Percentiles rank a stretch among this genome's conserved stretches.
Evolutionary conservation across 2,329 filamentous ascomycete genomes (phyloP).

Genomic region (Ascochyta clinopodiicola): DNA sequence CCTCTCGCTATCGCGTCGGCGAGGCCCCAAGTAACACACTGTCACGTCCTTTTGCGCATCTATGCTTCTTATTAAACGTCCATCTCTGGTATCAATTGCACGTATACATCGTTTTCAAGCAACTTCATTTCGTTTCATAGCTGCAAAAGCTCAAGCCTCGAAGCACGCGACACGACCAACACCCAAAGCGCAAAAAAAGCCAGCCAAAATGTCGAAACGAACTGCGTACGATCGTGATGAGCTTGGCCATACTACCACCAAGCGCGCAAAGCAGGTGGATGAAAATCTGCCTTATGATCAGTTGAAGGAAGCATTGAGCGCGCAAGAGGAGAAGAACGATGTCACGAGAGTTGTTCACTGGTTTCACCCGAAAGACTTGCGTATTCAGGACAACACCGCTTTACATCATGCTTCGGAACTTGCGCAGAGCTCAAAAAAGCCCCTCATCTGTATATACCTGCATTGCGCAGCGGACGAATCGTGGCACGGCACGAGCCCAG

Average conservation of each 20-base stretch:
- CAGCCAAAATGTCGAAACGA: slow-evolving; percentile 37
- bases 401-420: slow-evolving; percentile 55
- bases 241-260: slow-evolving; percentile 54
- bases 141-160: slow-evolving; percentile 4
- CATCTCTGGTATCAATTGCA: neutral
- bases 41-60: neutral
- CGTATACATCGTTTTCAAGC: neutral
- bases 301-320: slow-evolving; percentile 49
- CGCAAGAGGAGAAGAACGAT: slow-evolving; percentile 48
- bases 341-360: slow-evolving; percentile 56
- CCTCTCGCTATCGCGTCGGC: slow-evolving; percentile 8
- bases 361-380: slow-evolving; percentile 60
- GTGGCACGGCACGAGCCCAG: slow-evolving; percentile 59
- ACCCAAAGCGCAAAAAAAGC: slow-evolving; percentile 14
- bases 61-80: slow-evolving; percentile 22
- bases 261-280: slow-evolving; percentile 59
- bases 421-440: slow-evolving; percentile 52
- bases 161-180: slow-evolving; percentile 23
- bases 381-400: slow-evolving; percentile 58
- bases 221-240: slow-evolving; percentile 41
- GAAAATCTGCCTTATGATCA: slow-evolving; percentile 53
- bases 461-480: slow-evolving; percentile 56
- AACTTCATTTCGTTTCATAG: neutral
- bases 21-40: neutral
- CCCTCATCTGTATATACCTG: slow-evolving; percentile 56